Evolutionary conservation across 768 basidiomycete genomes (phyloP).

Genomic region (Cystoderma amianthinum): DNA sequence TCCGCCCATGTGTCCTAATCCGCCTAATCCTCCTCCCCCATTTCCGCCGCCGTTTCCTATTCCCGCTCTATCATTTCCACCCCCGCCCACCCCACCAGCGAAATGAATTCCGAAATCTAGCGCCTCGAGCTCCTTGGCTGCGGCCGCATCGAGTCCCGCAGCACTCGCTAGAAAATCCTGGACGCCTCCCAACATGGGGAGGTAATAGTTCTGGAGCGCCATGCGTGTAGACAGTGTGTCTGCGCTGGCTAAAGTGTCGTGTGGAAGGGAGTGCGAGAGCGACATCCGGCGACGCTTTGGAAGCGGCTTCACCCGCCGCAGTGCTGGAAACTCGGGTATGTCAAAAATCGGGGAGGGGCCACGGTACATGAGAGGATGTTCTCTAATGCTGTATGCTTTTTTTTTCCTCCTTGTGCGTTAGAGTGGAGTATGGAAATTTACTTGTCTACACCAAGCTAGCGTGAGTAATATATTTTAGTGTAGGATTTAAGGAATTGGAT

Average conservation of each 20-base stretch:
- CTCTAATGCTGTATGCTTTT: constrained; percentile 53
- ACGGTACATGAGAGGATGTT: too few species aligned
- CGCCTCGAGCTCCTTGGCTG: constrained; percentile 12
- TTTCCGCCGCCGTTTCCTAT: constrained; percentile 8
- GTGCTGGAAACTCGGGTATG: constrained; percentile 52
- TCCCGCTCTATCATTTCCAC: too few species aligned
- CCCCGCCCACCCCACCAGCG: constrained; percentile 16
- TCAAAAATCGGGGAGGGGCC: constrained; percentile 63
- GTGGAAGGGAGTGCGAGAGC: constrained; percentile 17
- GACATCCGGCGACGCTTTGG: too few species aligned
- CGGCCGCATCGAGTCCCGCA: constrained; percentile 7
- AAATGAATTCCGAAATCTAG: constrained; percentile 21
- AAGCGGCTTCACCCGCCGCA: constrained; percentile 72
- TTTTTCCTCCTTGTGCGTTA: constrained; percentile 15
- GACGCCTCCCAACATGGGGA: constrained; percentile 46
- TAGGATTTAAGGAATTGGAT: constrained; percentile 4
- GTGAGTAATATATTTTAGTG: constrained; percentile 10
- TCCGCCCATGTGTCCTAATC: too few species aligned
- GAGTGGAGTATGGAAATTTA: neutral
- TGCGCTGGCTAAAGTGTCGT: constrained; percentile 39
- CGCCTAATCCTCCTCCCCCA: constrained; percentile 42
- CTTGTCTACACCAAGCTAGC: constrained; percentile 1
- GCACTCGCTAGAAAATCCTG: constrained; percentile 31
- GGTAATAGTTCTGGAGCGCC: constrained; percentile 57
- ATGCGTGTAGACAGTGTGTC: constrained; percentile 52